Percentiles rank a stretch among this genome's conserved stretches.
phyloP scores from a whole-genome alignment of 2,329 filamentous ascomycete species.

The Aspergillus eucalypticola region DNA sequence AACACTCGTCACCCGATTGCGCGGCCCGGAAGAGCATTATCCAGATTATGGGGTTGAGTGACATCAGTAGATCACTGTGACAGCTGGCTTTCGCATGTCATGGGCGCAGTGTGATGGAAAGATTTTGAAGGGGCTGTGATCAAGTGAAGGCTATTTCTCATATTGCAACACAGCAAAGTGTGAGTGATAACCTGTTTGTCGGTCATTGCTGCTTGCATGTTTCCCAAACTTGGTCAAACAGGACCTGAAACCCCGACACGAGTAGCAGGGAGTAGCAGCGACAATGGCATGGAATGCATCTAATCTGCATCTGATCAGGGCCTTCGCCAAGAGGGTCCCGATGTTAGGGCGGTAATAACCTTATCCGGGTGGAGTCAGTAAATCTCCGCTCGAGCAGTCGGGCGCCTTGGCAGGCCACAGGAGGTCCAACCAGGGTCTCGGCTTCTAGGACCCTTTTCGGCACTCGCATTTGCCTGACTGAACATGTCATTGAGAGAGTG shows the following conservation, averaged over 20 bases:
- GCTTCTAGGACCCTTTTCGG: background rate
- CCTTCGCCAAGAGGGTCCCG: background rate
- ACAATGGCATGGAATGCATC: background rate
- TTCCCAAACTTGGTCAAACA: too few relatives aligned
- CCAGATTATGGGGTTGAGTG: background rate
- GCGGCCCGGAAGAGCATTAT: background rate
- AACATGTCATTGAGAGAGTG: too few relatives aligned
- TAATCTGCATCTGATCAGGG: background rate
- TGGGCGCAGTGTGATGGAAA: background rate
- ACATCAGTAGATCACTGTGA: background rate
- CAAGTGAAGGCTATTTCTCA: background rate
- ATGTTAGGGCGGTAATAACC: conserved; percentile 2
- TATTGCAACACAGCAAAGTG: background rate
- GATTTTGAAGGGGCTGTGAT: background rate
- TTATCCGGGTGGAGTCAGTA: conserved; percentile 1
- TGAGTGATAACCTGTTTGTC: too few relatives aligned
- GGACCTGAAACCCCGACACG: too few relatives aligned
- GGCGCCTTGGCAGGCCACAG: background rate
- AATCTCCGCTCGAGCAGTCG: background rate
- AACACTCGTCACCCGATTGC: conserved; percentile 5
- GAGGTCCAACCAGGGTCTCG: background rate
- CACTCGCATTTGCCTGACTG: background rate
- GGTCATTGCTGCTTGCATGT: too few relatives aligned
- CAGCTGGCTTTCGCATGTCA: background rate
- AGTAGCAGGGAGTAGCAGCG: too few relatives aligned